These are phyloP conservation scores for Psilocybe cubensis DNA, from an alignment of 768 basidiomycete species.

Conservation along the genomic window DNA sequence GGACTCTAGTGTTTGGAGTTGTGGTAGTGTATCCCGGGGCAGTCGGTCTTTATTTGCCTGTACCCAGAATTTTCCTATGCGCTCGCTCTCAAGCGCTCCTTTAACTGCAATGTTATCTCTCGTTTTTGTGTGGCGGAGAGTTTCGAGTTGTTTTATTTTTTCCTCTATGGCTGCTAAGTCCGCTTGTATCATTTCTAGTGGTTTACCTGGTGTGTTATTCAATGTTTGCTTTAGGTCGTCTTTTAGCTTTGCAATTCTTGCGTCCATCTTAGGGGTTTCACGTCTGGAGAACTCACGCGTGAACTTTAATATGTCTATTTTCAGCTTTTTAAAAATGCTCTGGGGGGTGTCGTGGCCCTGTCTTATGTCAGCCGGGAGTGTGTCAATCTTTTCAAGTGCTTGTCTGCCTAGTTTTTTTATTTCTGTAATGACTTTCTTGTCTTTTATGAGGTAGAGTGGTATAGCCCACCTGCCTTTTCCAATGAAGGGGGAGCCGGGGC, in stretches of 20 bases:
- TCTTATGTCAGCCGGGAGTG: not conserved
- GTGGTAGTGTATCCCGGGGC: conserved; percentile 2
- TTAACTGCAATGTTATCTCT: not conserved
- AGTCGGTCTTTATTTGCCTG: conserved; percentile 3
- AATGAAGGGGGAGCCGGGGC: conserved; percentile 24
- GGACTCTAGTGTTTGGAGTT: not conserved
- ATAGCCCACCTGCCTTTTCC: conserved; percentile 37
- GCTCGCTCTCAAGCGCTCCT: not conserved
- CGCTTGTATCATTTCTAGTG: not conserved
- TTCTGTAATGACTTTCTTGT: conserved; percentile 22
- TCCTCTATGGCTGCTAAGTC: not conserved
- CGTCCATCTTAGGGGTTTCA: not conserved
- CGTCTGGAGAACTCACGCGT: not conserved
- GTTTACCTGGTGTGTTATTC: not conserved
- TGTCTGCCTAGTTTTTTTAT: not conserved
- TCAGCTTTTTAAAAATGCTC: not conserved
- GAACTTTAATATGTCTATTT: not conserved
- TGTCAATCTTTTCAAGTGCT: not conserved
- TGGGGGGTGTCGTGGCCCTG: not conserved
- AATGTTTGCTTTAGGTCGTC: not conserved
- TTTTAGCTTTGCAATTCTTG: not conserved
- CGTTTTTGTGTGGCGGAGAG: not conserved
- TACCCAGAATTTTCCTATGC: conserved; percentile 5
- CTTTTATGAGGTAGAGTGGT: conserved; percentile 5
- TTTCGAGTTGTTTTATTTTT: not conserved